These are phyloP conservation scores for Paecilomyces formosus DNA, from an alignment of 2,329 filamentous ascomycete species.

Conservation along the genomic window DNA sequence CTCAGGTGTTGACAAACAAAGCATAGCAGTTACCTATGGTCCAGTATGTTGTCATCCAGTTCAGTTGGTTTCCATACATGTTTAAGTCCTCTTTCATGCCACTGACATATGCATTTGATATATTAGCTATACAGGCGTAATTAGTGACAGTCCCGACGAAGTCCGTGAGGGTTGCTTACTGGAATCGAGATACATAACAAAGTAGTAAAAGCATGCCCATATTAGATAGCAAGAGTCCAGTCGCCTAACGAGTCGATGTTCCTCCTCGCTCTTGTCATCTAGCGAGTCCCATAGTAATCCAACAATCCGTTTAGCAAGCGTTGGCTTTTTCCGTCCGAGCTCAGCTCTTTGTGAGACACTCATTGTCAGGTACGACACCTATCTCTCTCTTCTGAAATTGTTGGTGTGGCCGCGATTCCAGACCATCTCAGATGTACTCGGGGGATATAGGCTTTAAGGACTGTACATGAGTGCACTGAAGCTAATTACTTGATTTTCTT, in stretches of 20 bases:
- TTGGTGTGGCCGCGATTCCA: not conserved
- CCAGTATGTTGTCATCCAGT: conserved; percentile 6
- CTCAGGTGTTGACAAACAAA: not conserved
- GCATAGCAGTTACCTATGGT: conserved; percentile 2
- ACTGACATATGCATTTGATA: conserved; percentile 2
- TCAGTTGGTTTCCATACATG: conserved; percentile 2
- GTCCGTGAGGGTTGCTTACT: not conserved
- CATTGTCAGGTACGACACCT: not conserved
- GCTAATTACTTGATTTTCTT: not conserved
- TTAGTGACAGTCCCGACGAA: not conserved
- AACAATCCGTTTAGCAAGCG: conserved; percentile 1
- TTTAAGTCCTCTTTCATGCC: conserved; percentile 5
- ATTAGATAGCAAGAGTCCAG: conserved; percentile 5
- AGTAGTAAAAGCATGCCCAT: conserved; percentile 7
- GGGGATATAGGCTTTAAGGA: not conserved
- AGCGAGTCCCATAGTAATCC: conserved; percentile 6
- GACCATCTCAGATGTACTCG: not conserved
- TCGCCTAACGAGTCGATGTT: conserved; percentile 4
- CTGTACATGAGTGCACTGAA: not conserved
- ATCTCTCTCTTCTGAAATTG: not conserved
- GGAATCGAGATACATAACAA: conserved; percentile 7
- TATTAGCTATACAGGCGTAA: not conserved
- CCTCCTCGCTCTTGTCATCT: conserved; percentile 4
- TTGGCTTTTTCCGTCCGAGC: not conserved
- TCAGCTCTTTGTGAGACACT: not conserved